Evolutionary conservation across 2,329 filamentous ascomycete species (phyloP), one percentile per base, ranked within the genome.

Genomic region (Akanthomyces uredinophilus): DNA sequence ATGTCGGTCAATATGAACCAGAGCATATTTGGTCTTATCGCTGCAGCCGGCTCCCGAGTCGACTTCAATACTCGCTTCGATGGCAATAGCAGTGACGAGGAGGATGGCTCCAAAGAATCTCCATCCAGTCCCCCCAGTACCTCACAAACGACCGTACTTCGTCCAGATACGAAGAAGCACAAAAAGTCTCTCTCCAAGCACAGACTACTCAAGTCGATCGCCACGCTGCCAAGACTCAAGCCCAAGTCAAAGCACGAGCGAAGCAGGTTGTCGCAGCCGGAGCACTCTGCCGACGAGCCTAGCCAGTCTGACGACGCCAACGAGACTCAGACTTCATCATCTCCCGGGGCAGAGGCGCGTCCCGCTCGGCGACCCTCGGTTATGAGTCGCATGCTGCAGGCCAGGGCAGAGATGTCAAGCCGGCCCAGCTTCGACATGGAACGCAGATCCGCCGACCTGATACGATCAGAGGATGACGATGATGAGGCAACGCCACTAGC

Each of bases 11-110:
- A 92, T 70, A 91, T 96, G 87, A 95, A 96, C 74, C 93, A 96
- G 79, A 96, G 91, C 66, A 88, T 98, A 61, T 96, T 97, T 73
- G 92, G 92, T 60, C 85, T 98, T 76, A 93, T 98, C 67, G 91
- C 93, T 7, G 91, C 92, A 18, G 92, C 92, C 43, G 91, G 92
- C 7, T 93, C 91, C 35, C 87, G 86, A 63, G 87, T 90, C 57
- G 89, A 96, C 75, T 92, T 96, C 71, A 88, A 91, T 73, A 84
- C 90, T 63, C 85, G 90, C 43, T 94, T 95, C 73, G 89, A 92
- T 70, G 89, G 78, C 55, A 81, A 89, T 66, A 92, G 89, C 46
- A 95, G 91, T 68, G 92, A 94, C 68, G 92, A 92, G 66, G 90
- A 94, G 37, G 89, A 91, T 53, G 70, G 63, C 57, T 79, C 78